phyloP scores from a whole-genome alignment of 352 stramenopile species.

The Elongisporangium undulatum region DNA sequence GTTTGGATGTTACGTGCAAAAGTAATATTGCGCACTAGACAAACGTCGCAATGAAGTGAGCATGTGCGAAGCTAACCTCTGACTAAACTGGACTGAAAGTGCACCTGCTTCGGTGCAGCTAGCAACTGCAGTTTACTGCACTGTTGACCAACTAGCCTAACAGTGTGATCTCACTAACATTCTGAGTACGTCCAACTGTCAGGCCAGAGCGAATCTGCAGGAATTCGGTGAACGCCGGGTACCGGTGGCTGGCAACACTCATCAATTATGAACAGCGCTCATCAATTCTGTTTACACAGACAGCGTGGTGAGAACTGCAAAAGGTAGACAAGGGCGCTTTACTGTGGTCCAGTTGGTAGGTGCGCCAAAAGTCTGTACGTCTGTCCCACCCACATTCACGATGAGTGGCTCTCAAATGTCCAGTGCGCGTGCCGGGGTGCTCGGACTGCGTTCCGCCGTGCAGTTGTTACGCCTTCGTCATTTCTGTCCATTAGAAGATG shows the following conservation, averaged over 20 bases:
- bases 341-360: not conserved
- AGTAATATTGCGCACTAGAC: not conserved
- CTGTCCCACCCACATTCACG: not conserved
- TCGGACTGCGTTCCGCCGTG: not conserved
- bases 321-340: not conserved
- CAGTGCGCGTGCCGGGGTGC: not conserved
- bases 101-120: not conserved
- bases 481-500: not conserved
- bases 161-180: no score
- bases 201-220: not conserved
- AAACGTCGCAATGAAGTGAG: no score
- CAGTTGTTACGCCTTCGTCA: not conserved
- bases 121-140: not conserved
- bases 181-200: not conserved
- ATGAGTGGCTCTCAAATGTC: not conserved
- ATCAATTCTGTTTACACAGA: no score
- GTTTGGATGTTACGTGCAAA: not conserved
- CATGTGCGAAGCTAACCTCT: no score
- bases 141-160: not conserved
- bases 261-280: not conserved
- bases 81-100: not conserved
- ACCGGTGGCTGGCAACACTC: not conserved
- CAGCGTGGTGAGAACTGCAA: not conserved
- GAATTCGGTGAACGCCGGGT: not conserved
- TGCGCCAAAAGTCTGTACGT: not conserved